Evolutionary conservation across 371 early-diverging fungal genomes (phyloP).

Genomic region (Basidiobolus heterosporus): DNA sequence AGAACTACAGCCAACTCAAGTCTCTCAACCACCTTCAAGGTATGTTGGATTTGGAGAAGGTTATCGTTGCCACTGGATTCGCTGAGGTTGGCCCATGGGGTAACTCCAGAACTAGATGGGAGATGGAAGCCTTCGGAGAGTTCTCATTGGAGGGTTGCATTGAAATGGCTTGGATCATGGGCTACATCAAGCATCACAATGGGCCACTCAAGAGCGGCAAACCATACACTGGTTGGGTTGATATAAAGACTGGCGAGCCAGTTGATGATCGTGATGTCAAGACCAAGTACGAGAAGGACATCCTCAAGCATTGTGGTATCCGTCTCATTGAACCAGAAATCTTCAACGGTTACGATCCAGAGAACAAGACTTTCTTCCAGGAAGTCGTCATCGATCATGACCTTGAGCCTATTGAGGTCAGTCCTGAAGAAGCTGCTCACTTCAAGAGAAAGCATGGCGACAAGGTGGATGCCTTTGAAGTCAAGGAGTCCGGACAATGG

Average conservation of each 20-base stretch:
- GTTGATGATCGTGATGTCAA: constrained; percentile 84
- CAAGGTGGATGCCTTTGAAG: constrained; percentile 66
- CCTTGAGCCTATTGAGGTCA: constrained; percentile 76
- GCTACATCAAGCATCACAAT: constrained; percentile 76
- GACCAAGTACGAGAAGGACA: constrained; percentile 80
- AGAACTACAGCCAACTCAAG: constrained; percentile 42
- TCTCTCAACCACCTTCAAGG: constrained; percentile 64
- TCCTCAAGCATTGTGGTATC: constrained; percentile 85
- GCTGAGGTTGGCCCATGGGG: constrained; percentile 93
- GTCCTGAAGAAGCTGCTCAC: constrained; percentile 80
- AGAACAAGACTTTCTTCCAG: constrained; percentile 73
- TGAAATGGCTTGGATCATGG: constrained; percentile 96
- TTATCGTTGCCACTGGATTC: constrained; percentile 86
- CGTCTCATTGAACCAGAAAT: constrained; percentile 84
- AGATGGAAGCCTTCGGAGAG: constrained; percentile 86
- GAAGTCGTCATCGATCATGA: constrained; percentile 85
- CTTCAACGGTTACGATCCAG: constrained; percentile 83
- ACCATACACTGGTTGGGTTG: constrained; percentile 87
- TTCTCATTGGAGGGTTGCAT: constrained; percentile 91
- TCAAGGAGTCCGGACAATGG: constrained; percentile 43
- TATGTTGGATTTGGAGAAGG: constrained; percentile 80
- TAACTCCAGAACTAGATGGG: constrained; percentile 89
- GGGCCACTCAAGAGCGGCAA: constrained; percentile 68
- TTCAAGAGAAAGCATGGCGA: constrained; percentile 79
- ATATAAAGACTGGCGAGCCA: constrained; percentile 76